Evolutionary conservation across 352 stramenopile genomes (phyloP), one percentile per base, ranked within the genome.

Genomic region (Phytophthora pluvialis): DNA sequence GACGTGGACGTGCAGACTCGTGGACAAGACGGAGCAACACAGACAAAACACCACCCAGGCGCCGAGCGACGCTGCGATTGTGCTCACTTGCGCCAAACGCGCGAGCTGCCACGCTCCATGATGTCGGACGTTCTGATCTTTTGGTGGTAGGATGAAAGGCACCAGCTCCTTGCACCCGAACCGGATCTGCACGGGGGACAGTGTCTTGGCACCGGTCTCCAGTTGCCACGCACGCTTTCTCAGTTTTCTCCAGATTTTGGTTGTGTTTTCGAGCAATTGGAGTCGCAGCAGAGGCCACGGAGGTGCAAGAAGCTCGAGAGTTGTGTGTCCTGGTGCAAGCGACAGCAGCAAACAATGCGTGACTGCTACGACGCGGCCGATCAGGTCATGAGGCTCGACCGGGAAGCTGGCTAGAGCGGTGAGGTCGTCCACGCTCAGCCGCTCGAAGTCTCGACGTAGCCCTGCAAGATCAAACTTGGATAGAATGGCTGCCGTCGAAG

Each of bases 251-350:
- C 72, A 81, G 3, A 87, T 63, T 18, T 42, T 35, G 2, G 50
- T 26, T 6, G 72, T 49, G 10, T 77, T 51, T 5, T 72, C 51
- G 6, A 89, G 63, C 18, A 91, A 8, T 44, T 89, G 73, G 35
- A 91, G 71, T 21, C 83, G 67, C 42, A 91, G 50, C n/a, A 89
- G 28, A 10, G 73, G 16, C 83, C 83, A 91, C 13, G 72, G 71
- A 10, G 57, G 51, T 4, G 77, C 26, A 13, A 54, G 31, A 10
- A 86, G 67, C n/a, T 74, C 48, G 8, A 77, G 66, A 5, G 16
- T 45, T 15, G 33, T 75, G 31, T 81, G 69, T 7, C 59, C 38
- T 3, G 59, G 36, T 2, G 77, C 33, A 12, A 87, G 58, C 13
- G 80, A 80, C 0, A 91, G 61, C 21, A 89, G 44, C 1, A 88